Evolutionary conservation across 495 filamentous ascomycete species (phyloP).

Genomic region (Penicillium steckii): DNA sequence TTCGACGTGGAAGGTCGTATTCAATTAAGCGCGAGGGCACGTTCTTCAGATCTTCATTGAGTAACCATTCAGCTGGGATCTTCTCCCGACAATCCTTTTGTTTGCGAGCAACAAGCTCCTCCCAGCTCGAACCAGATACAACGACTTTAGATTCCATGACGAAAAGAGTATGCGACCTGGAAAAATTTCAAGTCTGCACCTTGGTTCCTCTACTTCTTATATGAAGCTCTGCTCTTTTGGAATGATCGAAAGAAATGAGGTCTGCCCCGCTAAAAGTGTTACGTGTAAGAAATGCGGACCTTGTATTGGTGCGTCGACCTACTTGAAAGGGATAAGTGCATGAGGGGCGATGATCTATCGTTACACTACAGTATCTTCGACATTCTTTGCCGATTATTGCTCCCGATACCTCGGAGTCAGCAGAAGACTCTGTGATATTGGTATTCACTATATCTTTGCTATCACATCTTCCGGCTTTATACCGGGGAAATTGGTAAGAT

Average conservation of each 20-base stretch:
- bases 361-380: too few relatives aligned
- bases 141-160: background rate
- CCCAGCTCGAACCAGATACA: constrained; percentile 16
- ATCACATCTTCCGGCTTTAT: constrained; percentile 29
- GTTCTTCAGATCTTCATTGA: constrained; percentile 6
- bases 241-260: too few relatives aligned
- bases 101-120: constrained; percentile 21
- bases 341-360: too few relatives aligned
- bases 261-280: too few relatives aligned
- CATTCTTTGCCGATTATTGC: too few relatives aligned
- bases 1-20: constrained; percentile 13
- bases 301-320: constrained; percentile 22
- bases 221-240: background rate
- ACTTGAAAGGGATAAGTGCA: constrained; percentile 23
- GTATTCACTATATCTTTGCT: constrained; percentile 15
- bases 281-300: background rate
- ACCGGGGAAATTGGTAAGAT: constrained; percentile 33
- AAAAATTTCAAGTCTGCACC: background rate
- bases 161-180: background rate
- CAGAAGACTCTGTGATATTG: too few relatives aligned
- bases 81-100: constrained; percentile 21
- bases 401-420: too few relatives aligned
- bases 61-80: constrained; percentile 29
- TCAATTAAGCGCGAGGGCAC: constrained; percentile 16
- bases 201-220: background rate